Base-by-base conservation (phyloP, 2,329 filamentous ascomycete genomes). In the Trichoderma harzianum region DNA sequence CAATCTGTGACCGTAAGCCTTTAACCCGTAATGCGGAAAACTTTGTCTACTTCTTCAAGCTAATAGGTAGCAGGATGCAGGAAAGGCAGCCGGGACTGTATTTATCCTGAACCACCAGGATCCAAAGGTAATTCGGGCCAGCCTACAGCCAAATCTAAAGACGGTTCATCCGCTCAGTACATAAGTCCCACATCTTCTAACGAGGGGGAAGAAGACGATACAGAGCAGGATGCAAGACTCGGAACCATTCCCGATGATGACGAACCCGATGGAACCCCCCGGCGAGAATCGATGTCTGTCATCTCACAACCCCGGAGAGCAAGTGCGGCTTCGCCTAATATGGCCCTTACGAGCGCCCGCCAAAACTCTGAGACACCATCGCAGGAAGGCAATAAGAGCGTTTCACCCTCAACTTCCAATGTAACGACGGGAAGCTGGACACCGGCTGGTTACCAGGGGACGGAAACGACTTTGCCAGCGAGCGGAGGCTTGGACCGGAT, bases 51-150 rank as follows among this genome's bases (percentile, higher is more conserved):
- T 36, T 24, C 4, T 11, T 28, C 36, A 16, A 57, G 57, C 75
- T 77, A 70, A 76, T 63, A 18, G 39, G 32, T n/a, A 26, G 55
- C 73, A 92, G 94, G 95, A 78, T 99, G 96, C 81, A 92, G 90
- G 76, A 99, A 98, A 82, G 96, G 95, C 64, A 93, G 91, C 76
- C 89, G 96, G 82, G 93, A 97, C 75, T 99, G 96, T 80, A 86
- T 92, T 72, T 99, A 98, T 80, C 95, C 96, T 3, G 93, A 95
- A 62, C 85, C 90, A 34, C 83, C 89, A 61, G 79, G 83, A 11
- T 76, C 83, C 51, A 87, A 85, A 74, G 79, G 82, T 28, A 72
- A 75, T 32, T 58, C 74, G 66, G 73, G 70, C 11, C 67, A 24
- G 16, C 70, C 74, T 34, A 67, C 71, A 53, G 60, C 74, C 21